Evolutionary conservation across 2,329 filamentous ascomycete species (phyloP).

Genomic region (Coleophoma eucalyptorum): DNA sequence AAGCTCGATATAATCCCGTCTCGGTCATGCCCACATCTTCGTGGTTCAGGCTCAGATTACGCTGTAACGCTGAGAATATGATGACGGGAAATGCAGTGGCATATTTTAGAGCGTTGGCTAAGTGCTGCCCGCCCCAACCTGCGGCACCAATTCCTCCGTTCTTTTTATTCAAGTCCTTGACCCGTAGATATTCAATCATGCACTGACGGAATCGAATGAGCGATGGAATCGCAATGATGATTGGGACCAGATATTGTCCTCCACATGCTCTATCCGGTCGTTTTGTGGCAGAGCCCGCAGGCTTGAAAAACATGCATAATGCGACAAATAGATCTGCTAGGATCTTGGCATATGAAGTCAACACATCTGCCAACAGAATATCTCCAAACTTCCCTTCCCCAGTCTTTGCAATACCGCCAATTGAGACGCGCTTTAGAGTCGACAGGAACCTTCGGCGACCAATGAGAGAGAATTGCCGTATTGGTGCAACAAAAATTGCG

Average conservation of each 20-base stretch:
- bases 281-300: slow-evolving; percentile 69
- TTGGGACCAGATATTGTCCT: slow-evolving; percentile 72
- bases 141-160: slow-evolving; percentile 37
- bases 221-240: slow-evolving; percentile 80
- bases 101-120: slow-evolving; percentile 95
- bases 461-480: slow-evolving; percentile 62
- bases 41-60: slow-evolving; percentile 45
- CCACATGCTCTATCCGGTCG: slow-evolving; percentile 80
- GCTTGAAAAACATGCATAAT: slow-evolving; percentile 84
- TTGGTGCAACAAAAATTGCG: slow-evolving; percentile 67
- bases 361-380: slow-evolving; percentile 85
- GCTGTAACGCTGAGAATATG: slow-evolving; percentile 70
- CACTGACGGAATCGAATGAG: slow-evolving; percentile 89
- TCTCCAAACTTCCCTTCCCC: slow-evolving; percentile 94
- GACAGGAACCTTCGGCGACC: slow-evolving; percentile 74
- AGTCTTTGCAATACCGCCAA: slow-evolving; percentile 83
- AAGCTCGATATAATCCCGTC: slow-evolving; percentile 48
- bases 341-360: slow-evolving; percentile 93
- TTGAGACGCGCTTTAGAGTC: slow-evolving; percentile 71
- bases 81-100: slow-evolving; percentile 92
- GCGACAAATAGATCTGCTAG: slow-evolving; percentile 85
- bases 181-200: slow-evolving; percentile 79
- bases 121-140: slow-evolving; percentile 79
- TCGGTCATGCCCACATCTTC: slow-evolving; percentile 32
- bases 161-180: slow-evolving; percentile 52